A percentile compares a stretch with the other conserved stretches of the same genome.
Evolutionary conservation across 306 rosid species (phyloP).

Genomic region (Castanospermum australe): DNA sequence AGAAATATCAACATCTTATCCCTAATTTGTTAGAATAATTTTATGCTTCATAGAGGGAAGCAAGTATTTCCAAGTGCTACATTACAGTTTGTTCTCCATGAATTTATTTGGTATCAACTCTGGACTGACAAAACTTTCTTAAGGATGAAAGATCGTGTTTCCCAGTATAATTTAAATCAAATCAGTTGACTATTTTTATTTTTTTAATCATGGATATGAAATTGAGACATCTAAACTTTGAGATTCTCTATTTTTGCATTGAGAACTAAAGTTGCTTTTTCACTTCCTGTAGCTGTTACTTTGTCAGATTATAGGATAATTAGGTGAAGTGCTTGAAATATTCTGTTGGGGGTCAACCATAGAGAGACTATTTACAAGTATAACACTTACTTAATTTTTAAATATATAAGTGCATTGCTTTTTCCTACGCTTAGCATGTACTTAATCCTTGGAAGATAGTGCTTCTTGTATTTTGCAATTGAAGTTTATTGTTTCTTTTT

Average conservation of each 20-base stretch:
- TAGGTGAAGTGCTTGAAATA: background rate
- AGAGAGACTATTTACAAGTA: background rate
- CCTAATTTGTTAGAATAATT: background rate
- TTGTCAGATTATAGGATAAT: background rate
- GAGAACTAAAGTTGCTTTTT: background rate
- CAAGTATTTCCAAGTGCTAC: background rate
- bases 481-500: constrained; percentile 7
- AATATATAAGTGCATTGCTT: background rate
- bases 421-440: background rate
- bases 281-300: background rate
- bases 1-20: background rate
- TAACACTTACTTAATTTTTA: background rate
- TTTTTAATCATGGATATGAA: background rate
- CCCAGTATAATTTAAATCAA: background rate
- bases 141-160: background rate
- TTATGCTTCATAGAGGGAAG: constrained; percentile 2
- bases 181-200: background rate
- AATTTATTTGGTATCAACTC: background rate
- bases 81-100: background rate
- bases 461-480: constrained; percentile 3
- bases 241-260: background rate
- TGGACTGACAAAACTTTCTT: background rate
- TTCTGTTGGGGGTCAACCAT: background rate
- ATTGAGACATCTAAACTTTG: background rate
- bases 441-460: background rate